These are phyloP conservation scores for Ganoderma lucidum DNA, from an alignment of 1,284 basidiomycete species.

Conservation along the genomic window DNA sequence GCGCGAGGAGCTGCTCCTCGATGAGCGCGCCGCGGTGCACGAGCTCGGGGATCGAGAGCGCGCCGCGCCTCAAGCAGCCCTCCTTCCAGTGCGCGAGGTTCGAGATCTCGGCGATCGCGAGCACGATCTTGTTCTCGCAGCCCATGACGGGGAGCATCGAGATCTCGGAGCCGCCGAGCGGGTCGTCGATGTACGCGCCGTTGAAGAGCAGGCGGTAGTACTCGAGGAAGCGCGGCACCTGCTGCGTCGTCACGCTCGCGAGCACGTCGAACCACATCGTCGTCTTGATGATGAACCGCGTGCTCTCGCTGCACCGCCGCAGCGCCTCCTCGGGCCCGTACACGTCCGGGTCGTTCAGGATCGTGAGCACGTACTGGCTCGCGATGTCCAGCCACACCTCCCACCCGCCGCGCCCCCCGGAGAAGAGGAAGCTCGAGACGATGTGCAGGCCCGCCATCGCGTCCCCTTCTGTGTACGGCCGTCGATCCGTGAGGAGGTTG, in stretches of 20 bases:
- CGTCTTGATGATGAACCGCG: constrained; percentile 78
- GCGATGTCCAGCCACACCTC: constrained; percentile 68
- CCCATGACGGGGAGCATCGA: constrained; percentile 85
- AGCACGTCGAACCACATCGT: constrained; percentile 89
- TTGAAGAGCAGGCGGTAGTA: constrained; percentile 66
- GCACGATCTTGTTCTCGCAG: constrained; percentile 81
- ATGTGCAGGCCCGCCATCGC: constrained; percentile 81
- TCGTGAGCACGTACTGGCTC: constrained; percentile 55
- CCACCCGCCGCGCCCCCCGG: constrained; percentile 76
- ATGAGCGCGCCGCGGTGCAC: constrained; percentile 61
- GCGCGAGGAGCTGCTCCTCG: constrained; percentile 50
- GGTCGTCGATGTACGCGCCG: constrained; percentile 50
- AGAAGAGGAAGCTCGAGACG: constrained; percentile 77
- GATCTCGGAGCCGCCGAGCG: constrained; percentile 42
- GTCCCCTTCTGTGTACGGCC: constrained; percentile 58
- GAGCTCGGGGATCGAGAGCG: constrained; percentile 65
- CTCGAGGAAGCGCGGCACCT: constrained; percentile 62
- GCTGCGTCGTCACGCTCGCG: constrained; percentile 71
- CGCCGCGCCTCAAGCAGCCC: constrained; percentile 44
- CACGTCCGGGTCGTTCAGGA: constrained; percentile 50
- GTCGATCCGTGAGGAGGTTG: constrained; percentile 38
- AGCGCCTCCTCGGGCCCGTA: constrained; percentile 56
- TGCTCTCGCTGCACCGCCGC: constrained; percentile 52
- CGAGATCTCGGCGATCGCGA: constrained; percentile 78
- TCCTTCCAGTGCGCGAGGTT: constrained; percentile 75